Base-by-base conservation (phyloP, 2,329 filamentous ascomycete genomes). In the Hypomyces perniciosus region DNA sequence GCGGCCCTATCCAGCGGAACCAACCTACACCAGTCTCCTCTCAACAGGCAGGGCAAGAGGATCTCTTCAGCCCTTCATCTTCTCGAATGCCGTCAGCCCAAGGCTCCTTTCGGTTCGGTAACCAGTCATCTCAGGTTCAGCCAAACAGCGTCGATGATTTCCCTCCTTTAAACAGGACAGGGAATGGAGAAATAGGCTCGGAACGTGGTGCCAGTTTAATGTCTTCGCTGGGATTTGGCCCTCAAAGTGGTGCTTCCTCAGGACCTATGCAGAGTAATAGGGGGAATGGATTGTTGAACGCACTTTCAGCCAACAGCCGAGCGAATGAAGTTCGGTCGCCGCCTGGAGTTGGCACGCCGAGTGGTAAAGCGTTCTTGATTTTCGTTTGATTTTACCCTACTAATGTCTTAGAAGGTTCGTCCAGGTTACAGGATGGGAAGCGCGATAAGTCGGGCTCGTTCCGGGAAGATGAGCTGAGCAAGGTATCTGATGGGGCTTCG, bases 221-320 rank as follows among this genome's bases (percentile, higher is more conserved):
- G 70, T 75, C 76, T 27, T 76, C 73, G 42, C 59, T 81, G 46
- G 76, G 75, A 6, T 83, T 84, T 53, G 74, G 73, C 38, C 67
- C 73, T 26, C 77, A 77, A 56, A 68, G 66, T 27, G 68, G 69
- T 45, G 64, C 68, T 4, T 56, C 70, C 33, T 55, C 65, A 29
- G 61, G 57, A 37, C 56, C 59, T 20, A 61, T 71, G 47, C 72
- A 72, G 50, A 65, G 67, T 38, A 74, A 68, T 51, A 71, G 79
- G 50, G 80, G 77, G 9, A 85, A 85, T 60, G 81, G 81, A 7
- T 69, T 85, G 37, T 66, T 85, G 42, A 85, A 82, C 60, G 82
- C 81, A 4, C 66, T 85, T n/a, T 82, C 81, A 40, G 80, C 79
- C 5, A 84, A 77, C 55, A 76, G 68, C 51, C 72, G 80, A 48